Conservation (phyloP, 176 grass and related monocot genomes). For the Dendrocalamus sinicus region DNA sequence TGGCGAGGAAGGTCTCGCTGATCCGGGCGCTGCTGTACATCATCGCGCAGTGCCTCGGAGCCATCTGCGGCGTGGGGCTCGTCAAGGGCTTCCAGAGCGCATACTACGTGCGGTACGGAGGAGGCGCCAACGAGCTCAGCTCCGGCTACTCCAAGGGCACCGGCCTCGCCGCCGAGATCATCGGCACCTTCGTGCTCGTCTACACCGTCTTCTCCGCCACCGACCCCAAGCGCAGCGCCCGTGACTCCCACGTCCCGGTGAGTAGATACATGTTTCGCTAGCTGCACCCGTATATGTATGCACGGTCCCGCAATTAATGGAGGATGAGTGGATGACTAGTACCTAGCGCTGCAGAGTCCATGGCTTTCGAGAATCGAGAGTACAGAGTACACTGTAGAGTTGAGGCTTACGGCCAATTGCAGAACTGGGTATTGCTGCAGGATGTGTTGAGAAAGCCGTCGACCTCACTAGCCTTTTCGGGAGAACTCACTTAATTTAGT, state of each 20-base stretch:
- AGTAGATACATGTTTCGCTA: background rate
- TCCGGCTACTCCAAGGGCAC: constrained; percentile 79
- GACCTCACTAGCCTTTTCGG: constrained; percentile 4
- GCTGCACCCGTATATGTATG: background rate
- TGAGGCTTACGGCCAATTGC: constrained; percentile 3
- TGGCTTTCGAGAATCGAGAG: background rate
- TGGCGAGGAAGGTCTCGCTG: constrained; percentile 85
- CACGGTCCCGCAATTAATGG: background rate
- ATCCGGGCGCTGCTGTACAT: constrained; percentile 80
- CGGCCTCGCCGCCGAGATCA: constrained; percentile 88
- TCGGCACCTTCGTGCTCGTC: constrained; percentile 96
- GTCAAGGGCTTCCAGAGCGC: constrained; percentile 83
- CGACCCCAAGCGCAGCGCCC: constrained; percentile 85
- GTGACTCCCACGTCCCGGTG: constrained; percentile 85
- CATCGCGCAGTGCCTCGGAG: constrained; percentile 81
- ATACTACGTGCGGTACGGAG: constrained; percentile 63
- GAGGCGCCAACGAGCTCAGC: constrained; percentile 76
- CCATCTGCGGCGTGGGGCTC: constrained; percentile 83
- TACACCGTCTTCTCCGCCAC: constrained; percentile 98
- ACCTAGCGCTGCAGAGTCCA: background rate
- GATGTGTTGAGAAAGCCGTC: background rate
- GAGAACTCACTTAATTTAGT: constrained; percentile 13
- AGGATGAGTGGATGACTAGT: background rate
- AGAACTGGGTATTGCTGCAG: background rate
- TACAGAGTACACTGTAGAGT: background rate